Evolutionary conservation across 2,329 filamentous ascomycete species (phyloP), one percentile per base, ranked within the genome.

Genomic region (Hypoxylon sp.): DNA sequence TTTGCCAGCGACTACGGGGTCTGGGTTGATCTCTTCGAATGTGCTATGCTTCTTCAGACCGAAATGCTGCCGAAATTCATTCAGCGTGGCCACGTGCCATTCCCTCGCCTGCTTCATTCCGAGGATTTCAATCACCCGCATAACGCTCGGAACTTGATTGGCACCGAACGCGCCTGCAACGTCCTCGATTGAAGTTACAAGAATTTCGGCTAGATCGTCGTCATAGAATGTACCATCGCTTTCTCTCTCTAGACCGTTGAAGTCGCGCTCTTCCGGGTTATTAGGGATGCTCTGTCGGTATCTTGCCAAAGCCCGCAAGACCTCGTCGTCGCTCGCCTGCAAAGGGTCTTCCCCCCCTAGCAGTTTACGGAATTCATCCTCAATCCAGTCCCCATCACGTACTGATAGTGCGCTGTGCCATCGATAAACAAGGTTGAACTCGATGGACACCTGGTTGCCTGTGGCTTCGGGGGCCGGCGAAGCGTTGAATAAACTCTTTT

Each of bases 401-500:
- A 73, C 64, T 3, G 81, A 83, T 3, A 85, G 78, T 3, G 81
- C 78, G 37, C 80, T 77, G 66, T 86, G 84, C 80, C 83, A 86
- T 4, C 85, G 80, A 70, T 87, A 87, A 8, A 86, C 78, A 29
- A 87, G 75, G 68, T 87, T 86, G 75, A 87, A 87, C 70, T 87
- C 85, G 31, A 82, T 81, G 3, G 81, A 82, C 46, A 85, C 82
- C 66, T 86, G 84, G 68, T 87, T 87, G 9, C 85, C 85, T 6
- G 81, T 79, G 2, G 81, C 84, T 26, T 80, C 74, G 1, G 80
- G 77, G n/a, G 72, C 66, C 1, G 70, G 70, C 11, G 70, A 65
- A 51, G 63, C 62, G 50, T 73, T 70, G 44, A 77, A 70, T 22
- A 70, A 66, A 55, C 72, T 74, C 42, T 73, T 72, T 44, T 72